Evolutionary conservation across 148 eudicot species (phyloP), one percentile per base, ranked within the genome.

Genomic region (Rheum nobile): DNA sequence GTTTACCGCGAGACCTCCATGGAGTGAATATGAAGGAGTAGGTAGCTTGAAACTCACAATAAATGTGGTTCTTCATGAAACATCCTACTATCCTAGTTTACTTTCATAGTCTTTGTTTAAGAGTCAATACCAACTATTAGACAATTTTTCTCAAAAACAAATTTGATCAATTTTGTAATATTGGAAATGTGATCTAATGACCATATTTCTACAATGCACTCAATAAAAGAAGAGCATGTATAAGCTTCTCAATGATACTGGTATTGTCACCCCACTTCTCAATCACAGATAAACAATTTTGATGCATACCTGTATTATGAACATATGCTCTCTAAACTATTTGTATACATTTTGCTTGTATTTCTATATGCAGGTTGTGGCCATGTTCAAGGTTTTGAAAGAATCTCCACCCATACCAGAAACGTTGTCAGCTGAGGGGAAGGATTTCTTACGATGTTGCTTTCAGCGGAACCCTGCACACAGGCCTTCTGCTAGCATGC

Each of bases 1-100:
- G 98, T 76, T 93, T 74, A 84, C 88, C 31, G 97, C 97, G 24
- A 87, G 83, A 80, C 98, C 97, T 73, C 98, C 98, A 43, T 93
- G 97, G 97, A 88, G 90, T 74, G 97, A 88, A 72, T 84, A 77
- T 68, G 97, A 91, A 89, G 97, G 91, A 79, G 98, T 93, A 82
- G 77, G 96, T 73, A 72, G 75, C 47, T 43, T 43, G 47, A 43
- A 43, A 43, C 47, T 43, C 47, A 43, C 16, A 43, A 13, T 43
- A 43, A 43, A 43, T 43, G 47, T 14, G 47, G 14, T 22, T 44
- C 41, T 22, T 44, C 50, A 69, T 35, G n/a, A n/a, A n/a, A n/a
- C n/a, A n/a, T n/a, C n/a, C n/a, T n/a, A n/a, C n/a, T n/a, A n/a
- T n/a, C n/a, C n/a, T n/a, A n/a, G n/a, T n/a, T n/a, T n/a, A n/a